Evolutionary conservation across 2,329 filamentous ascomycete species (phyloP), one percentile per base, ranked within the genome.

Genomic region (Botrytis porri): DNA sequence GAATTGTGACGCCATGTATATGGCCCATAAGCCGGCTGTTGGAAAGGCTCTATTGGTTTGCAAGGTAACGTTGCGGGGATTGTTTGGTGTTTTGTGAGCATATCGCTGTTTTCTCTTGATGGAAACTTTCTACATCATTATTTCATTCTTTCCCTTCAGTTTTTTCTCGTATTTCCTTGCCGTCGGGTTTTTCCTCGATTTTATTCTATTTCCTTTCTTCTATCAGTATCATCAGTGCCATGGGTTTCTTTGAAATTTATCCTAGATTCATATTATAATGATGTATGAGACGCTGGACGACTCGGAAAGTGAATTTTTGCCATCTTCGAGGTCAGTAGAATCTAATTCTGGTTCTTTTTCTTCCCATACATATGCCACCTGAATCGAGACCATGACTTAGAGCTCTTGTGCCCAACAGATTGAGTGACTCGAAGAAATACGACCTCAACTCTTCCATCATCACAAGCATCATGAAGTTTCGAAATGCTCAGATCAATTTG

Each of bases 221-320:
- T 74, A 74, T 76, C 73, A 43, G 70, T 71, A 74, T 71, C 63
- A 71, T 70, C 67, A 64, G 45, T 67, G 39, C 41, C 35, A 74
- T 76, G 75, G 57, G 60, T 43, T 75, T 74, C 35, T 71, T 59
- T 69, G 37, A 59, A 71, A 35, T 70, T 77, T 73, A 74, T 73
- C 73, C 61, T 76, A 67, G 74, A 61, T 66, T 77, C 76, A 73
- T 72, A 45, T 77, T 75, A 72, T 80, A 80, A 80, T 78, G 76
- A 80, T 81, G 79, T 77, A 75, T 77, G 77, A 77, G 80, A 79
- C 80, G 79, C 79, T 79, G 79, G 79, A 70, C 79, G 79, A 76
- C 78, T 77, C 79, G 75, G 61, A 75, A 67, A 74, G 48, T 74
- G 39, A 79, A 60, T 45, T 76, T 73, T 78, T 75, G 75, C 73